Conservation (phyloP, 1,139 yeast species). For the Yamadazyma membranifaciens region DNA sequence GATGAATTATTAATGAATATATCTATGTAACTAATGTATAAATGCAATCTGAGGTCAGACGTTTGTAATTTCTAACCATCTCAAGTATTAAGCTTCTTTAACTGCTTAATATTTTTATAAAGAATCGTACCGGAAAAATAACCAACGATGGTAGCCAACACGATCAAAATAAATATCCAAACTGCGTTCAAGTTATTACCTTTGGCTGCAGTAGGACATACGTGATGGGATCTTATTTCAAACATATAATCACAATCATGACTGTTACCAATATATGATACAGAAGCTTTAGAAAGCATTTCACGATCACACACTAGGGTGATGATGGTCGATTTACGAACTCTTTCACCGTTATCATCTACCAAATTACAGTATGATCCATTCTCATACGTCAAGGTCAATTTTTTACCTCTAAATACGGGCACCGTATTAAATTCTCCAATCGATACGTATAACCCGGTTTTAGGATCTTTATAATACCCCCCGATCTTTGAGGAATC, state of each 20-base stretch:
- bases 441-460: constrained; percentile 56
- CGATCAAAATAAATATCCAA: constrained; percentile 57
- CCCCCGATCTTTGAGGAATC: constrained; percentile 64
- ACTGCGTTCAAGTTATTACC: constrained; percentile 55
- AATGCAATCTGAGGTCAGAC: too few species aligned
- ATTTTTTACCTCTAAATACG: constrained; percentile 65
- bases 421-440: constrained; percentile 66
- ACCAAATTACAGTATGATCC: constrained; percentile 64
- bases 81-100: constrained; percentile 1
- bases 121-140: constrained; percentile 55
- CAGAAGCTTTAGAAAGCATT: constrained; percentile 60
- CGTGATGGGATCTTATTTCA: constrained; percentile 83
- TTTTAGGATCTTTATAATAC: constrained; percentile 54
- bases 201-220: constrained; percentile 77
- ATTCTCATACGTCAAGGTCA: constrained; percentile 65
- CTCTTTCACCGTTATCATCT: constrained; percentile 37
- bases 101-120: constrained; percentile 30
- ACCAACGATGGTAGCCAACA: constrained; percentile 53
- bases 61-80: too few species aligned
- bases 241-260: constrained; percentile 82
- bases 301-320: constrained; percentile 82
- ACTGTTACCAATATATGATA: constrained; percentile 68
- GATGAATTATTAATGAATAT: too few species aligned
- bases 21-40: too few species aligned
- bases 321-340: constrained; percentile 63